Base-by-base conservation (phyloP, 2,329 filamentous ascomycete genomes). In the Cordyceps farinosa region DNA sequence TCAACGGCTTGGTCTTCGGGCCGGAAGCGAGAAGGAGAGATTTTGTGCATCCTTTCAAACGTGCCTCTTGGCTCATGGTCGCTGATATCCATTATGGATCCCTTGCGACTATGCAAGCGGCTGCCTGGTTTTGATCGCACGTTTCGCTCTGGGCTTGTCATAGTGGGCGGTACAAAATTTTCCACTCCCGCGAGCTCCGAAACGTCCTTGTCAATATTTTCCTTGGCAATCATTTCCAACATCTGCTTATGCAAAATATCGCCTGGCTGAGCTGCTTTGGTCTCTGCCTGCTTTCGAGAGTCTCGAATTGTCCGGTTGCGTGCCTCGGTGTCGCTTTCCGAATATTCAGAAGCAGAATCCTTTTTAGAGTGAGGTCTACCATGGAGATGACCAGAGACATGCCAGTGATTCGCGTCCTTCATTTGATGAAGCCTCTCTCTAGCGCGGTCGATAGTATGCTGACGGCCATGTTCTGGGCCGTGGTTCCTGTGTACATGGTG, bases 211-310 rank as follows among this genome's bases (percentile, higher is more conserved):
- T 80, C 78, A 13, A 74, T 73, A 6, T 78, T 79, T 69, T 87
- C 84, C 65, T 79, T 80, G 6, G 82, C 82, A 65, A 87, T 79
- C 76, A 86, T 82, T 63, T 87, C 84, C 64, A 81, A 74, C 84
- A 87, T 87, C 69, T 87, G 85, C 70, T 84, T 86, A 65, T 86
- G 83, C 13, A 87, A 73, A 13, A 87, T 74, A 63, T 85, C 82
- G 65, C 80, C 82, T 30, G 77, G 78, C 17, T 65, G 60, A 5
- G 34, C 36, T n/a, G 52, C 27, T 10, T 48, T 53, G 27, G 17
- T 45, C 17, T 51, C 50, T 34, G 53, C 38, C n/a, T 53, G 62
- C 27, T 32, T 52, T 27, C 51, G 36, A 10, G 32, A 13, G 6
- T 51, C 50, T 6, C 57, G 57, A 15, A 61, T 32, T 10, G 57